Percentiles rank a stretch among this genome's conserved stretches.
phyloP scores from a whole-genome alignment of 768 basidiomycete species.

The Kwoniella mangroviensis region DNA sequence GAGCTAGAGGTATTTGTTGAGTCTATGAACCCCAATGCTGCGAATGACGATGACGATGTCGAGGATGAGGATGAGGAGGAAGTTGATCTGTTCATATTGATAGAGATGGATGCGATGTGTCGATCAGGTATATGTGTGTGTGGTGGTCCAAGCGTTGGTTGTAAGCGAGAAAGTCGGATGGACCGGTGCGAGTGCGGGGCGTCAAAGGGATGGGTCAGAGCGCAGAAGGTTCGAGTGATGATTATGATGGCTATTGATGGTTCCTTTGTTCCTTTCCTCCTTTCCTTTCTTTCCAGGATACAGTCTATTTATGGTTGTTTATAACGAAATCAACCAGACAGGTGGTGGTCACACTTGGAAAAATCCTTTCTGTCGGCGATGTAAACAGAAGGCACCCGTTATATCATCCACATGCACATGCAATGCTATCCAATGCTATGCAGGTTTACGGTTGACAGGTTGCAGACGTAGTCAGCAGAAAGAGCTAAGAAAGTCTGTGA shows the following conservation, averaged over 20 bases:
- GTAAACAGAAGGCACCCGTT: not conserved
- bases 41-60: not conserved
- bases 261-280: not conserved
- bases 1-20: too few relatives aligned
- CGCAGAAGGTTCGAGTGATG: not conserved
- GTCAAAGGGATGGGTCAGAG: not conserved
- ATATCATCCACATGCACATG: not conserved
- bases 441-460: not conserved
- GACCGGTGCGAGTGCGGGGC: not conserved
- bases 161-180: not conserved
- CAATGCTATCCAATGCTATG: not conserved
- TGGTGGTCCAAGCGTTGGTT: not conserved
- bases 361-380: too few relatives aligned
- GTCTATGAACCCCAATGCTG: slow-evolving; percentile 2
- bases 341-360: too few relatives aligned
- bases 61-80: slow-evolving; percentile 2
- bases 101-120: not conserved
- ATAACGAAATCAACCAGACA: not conserved
- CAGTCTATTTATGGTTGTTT: not conserved
- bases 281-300: not conserved
- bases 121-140: not conserved
- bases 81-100: slow-evolving; percentile 6
- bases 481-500: not conserved
- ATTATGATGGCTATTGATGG: not conserved
- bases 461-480: not conserved